Conservation (phyloP, 192 early-diverging fungal species). For the Linderina pennispora region DNA sequence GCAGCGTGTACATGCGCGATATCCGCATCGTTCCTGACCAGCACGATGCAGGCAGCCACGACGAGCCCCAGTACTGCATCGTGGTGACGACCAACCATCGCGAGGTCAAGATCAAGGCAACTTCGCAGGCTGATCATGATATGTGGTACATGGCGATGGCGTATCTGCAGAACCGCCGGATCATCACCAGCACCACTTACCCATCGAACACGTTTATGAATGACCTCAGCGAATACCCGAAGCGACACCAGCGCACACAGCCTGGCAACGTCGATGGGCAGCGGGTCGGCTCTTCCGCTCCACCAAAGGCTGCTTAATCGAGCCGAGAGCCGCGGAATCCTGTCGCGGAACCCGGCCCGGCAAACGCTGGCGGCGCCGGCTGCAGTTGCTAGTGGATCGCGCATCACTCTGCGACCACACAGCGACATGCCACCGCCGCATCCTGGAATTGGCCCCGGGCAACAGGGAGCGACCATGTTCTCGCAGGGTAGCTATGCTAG, state of each 20-base stretch:
- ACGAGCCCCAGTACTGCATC: conserved; percentile 54
- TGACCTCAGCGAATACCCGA: conserved; percentile 5
- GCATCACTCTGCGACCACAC: too few relatives aligned
- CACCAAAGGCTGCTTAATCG: too few relatives aligned
- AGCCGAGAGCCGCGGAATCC: too few relatives aligned
- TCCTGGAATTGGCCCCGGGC: background rate
- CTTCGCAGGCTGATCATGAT: conserved; percentile 59
- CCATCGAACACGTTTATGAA: conserved; percentile 12
- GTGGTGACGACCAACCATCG: conserved; percentile 62
- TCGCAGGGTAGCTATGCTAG: background rate
- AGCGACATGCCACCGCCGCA: background rate
- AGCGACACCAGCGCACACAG: conserved; percentile 34
- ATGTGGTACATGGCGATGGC: conserved; percentile 61
- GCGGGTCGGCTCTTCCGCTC: too few relatives aligned
- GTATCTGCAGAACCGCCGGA: conserved; percentile 44
- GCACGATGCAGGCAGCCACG: conserved; percentile 9
- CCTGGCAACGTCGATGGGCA: conserved; percentile 22
- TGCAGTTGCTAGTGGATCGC: too few relatives aligned
- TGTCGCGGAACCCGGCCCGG: too few relatives aligned
- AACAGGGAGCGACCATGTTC: background rate
- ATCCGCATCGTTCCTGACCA: conserved; percentile 52
- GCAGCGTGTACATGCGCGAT: conserved; percentile 59
- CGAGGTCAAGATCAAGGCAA: conserved; percentile 68
- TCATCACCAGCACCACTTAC: conserved; percentile 44
- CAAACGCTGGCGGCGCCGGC: too few relatives aligned